Conservation (phyloP, 1,139 yeast genomes). For the Pichia sp. region DNA sequence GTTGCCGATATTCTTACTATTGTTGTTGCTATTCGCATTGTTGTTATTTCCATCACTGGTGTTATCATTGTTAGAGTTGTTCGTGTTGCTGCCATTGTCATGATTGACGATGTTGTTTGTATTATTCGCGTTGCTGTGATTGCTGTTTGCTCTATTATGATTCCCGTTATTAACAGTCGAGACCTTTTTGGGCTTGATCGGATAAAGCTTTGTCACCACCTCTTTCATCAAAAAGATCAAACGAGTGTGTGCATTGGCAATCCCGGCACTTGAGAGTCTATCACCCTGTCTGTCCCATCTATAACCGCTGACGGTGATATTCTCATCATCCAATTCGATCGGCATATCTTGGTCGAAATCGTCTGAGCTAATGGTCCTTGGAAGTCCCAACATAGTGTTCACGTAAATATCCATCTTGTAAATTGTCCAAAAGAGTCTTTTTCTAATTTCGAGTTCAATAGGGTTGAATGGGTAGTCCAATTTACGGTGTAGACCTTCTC, state of each 20-base stretch:
- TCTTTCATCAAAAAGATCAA: slow-evolving; percentile 57
- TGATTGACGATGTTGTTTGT: too few species aligned
- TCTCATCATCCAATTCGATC: slow-evolving; percentile 80
- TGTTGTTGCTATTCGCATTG: not conserved
- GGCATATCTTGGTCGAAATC: slow-evolving; percentile 91
- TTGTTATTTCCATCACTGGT: not conserved
- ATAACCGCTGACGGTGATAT: slow-evolving; percentile 63
- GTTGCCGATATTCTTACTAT: not conserved
- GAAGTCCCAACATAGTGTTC: slow-evolving; percentile 84
- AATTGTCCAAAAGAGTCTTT: slow-evolving; percentile 81
- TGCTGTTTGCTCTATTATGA: not conserved
- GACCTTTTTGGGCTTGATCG: slow-evolving; percentile 40
- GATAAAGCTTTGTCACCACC: slow-evolving; percentile 54
- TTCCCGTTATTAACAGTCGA: slow-evolving; percentile 10
- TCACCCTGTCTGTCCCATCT: slow-evolving; percentile 38
- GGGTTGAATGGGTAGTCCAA: slow-evolving; percentile 67
- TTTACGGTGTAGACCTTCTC: slow-evolving; percentile 85
- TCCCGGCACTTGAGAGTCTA: slow-evolving; percentile 65
- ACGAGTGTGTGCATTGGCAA: slow-evolving; percentile 83
- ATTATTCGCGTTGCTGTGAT: not conserved
- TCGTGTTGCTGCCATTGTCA: not conserved
- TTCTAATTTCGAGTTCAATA: slow-evolving; percentile 79
- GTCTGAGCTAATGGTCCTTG: slow-evolving; percentile 67
- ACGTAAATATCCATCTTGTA: slow-evolving; percentile 90
- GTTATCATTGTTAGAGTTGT: not conserved